These are phyloP conservation scores for Apiospora sp. DNA, from an alignment of 2,329 filamentous ascomycete genomes.

Conservation along the genomic window DNA sequence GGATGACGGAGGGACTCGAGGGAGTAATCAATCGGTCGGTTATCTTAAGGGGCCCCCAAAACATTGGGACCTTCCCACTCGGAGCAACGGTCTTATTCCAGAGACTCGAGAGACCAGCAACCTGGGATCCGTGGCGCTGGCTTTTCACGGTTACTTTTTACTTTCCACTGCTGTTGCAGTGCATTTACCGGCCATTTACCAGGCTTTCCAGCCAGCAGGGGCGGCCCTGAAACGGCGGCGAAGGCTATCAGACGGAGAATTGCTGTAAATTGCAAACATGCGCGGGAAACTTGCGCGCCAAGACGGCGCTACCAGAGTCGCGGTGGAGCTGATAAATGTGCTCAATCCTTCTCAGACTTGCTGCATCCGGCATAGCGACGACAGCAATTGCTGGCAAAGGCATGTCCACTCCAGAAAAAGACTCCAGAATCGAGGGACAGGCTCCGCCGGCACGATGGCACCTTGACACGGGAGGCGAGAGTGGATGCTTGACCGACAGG, in stretches of 20 bases:
- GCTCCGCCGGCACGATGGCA: conserved; percentile 23
- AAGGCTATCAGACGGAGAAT: neutral
- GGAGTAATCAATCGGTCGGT: no score
- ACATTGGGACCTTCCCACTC: neutral
- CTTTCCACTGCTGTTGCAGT: no score
- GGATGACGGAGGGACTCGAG: neutral
- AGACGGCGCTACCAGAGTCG: neutral
- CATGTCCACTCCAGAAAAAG: no score
- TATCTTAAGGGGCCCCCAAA: neutral
- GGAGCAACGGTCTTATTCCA: neutral
- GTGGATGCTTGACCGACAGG: neutral
- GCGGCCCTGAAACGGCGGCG: conserved; percentile 16
- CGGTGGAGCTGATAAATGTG: conserved; percentile 37
- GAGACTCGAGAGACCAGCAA: neutral
- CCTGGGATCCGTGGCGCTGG: no score
- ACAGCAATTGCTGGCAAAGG: conserved; percentile 2
- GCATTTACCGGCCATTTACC: no score
- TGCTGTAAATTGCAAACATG: conserved; percentile 7
- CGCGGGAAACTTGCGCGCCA: conserved; percentile 27
- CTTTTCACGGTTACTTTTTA: no score
- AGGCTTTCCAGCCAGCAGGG: neutral
- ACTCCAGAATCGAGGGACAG: neutral
- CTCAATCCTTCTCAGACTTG: conserved; percentile 42
- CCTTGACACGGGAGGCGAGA: conserved; percentile 14
- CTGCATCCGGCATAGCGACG: conserved; percentile 7